A percentile compares a stretch with the other conserved stretches of the same genome.
These are phyloP conservation scores for Glebionis coronaria DNA, from an alignment of 129 eudicot species.

Conservation along the genomic window DNA sequence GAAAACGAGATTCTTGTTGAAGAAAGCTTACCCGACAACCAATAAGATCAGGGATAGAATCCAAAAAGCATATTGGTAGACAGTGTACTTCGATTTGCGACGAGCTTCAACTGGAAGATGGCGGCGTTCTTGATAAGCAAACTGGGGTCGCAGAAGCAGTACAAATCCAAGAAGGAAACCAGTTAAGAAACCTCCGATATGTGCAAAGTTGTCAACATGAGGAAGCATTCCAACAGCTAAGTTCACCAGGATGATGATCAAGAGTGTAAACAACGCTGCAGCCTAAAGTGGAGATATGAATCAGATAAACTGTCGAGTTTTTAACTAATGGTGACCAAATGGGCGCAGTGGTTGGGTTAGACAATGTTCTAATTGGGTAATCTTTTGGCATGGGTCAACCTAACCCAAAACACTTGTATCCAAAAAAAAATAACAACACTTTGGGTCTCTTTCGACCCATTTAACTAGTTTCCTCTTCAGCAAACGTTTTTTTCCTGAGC, in stretches of 20 bases:
- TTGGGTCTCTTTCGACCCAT: background rate
- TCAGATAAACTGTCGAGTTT: too few relatives aligned
- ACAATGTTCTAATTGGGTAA: background rate
- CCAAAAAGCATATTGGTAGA: conserved; percentile 56
- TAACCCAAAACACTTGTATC: background rate
- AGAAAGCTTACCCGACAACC: conserved; percentile 64
- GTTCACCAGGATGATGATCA: conserved; percentile 66
- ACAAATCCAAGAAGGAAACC: conserved; percentile 89
- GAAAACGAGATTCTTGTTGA: background rate
- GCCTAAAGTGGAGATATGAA: conserved; percentile 34
- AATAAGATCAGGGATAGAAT: conserved; percentile 45
- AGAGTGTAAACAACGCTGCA: conserved; percentile 71
- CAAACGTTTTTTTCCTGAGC: too few relatives aligned
- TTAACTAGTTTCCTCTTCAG: too few relatives aligned
- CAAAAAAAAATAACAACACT: too few relatives aligned
- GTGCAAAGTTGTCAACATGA: conserved; percentile 88
- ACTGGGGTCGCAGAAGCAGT: conserved; percentile 67
- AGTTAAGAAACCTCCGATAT: conserved; percentile 74
- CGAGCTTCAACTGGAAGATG: conserved; percentile 48
- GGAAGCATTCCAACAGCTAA: conserved; percentile 91
- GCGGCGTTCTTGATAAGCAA: conserved; percentile 63
- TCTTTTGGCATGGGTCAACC: background rate
- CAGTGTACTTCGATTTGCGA: conserved; percentile 53
- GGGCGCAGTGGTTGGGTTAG: too few relatives aligned
- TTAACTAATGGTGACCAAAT: too few relatives aligned